phyloP scores from a whole-genome alignment of 805 yeast genomes.

The Spathaspora gorwiae region DNA sequence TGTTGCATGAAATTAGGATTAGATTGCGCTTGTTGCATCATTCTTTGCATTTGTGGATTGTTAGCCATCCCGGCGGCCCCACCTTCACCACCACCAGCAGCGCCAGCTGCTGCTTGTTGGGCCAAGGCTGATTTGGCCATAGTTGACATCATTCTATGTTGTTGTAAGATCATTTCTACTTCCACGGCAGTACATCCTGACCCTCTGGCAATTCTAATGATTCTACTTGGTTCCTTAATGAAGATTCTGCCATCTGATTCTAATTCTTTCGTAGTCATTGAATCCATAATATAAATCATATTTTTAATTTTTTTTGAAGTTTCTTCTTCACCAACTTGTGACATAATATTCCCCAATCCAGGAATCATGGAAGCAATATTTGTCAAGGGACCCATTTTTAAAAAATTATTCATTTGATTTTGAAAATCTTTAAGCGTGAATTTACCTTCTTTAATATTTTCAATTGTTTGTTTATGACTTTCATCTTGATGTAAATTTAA shows the following conservation, averaged over 20 bases:
- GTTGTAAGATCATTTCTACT: constrained; percentile 86
- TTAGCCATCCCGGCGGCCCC: constrained; percentile 6
- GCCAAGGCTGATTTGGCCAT: constrained; percentile 74
- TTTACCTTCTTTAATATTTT: constrained; percentile 91
- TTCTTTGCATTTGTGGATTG: constrained; percentile 45
- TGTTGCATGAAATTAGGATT: constrained; percentile 53
- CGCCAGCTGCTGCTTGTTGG: constrained; percentile 28
- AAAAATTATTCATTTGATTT: constrained; percentile 88
- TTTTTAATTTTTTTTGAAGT: constrained; percentile 76
- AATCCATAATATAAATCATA: constrained; percentile 89
- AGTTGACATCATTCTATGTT: constrained; percentile 88
- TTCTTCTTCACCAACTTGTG: constrained; percentile 88
- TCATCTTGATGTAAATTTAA: constrained; percentile 59
- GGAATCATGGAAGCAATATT: constrained; percentile 96
- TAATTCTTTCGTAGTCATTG: constrained; percentile 89
- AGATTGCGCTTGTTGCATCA: constrained; percentile 53
- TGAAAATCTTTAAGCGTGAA: constrained; percentile 89
- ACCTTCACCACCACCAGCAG: constrained; percentile 7
- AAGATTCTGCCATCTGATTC: constrained; percentile 85
- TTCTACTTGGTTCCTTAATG: constrained; percentile 75
- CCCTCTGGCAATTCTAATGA: constrained; percentile 88
- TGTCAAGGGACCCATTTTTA: constrained; percentile 95
- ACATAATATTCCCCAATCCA: constrained; percentile 78
- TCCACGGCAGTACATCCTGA: constrained; percentile 90
- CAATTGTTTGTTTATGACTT: constrained; percentile 85